Evolutionary conservation across 768 basidiomycete species (phyloP).

Genomic region (Trametes cingulata): DNA sequence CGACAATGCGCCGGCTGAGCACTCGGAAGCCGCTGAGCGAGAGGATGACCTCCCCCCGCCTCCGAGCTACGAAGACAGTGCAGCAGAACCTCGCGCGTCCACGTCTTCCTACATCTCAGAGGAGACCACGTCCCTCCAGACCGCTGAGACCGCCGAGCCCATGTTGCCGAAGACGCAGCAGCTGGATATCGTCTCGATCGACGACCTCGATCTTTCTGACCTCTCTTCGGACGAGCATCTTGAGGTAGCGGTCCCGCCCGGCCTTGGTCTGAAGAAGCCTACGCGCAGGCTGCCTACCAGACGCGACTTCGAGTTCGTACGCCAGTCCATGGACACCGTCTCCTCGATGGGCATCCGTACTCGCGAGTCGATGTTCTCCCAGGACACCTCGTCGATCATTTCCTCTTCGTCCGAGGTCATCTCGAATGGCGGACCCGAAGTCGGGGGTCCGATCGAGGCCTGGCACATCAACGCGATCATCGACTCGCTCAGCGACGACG

Average conservation of each 20-base stretch:
- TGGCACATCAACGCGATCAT: conserved; percentile 85
- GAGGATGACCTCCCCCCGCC: conserved; percentile 7
- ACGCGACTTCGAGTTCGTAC: conserved; percentile 80
- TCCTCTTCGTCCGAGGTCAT: conserved; percentile 35
- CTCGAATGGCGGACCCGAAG: conserved; percentile 29
- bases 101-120: conserved; percentile 16
- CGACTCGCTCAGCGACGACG: conserved; percentile 70
- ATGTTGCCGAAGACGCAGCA: conserved; percentile 31
- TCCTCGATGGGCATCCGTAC: conserved; percentile 79
- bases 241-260: conserved; percentile 38
- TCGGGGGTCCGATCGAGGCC: conserved; percentile 59
- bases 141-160: conserved; percentile 1
- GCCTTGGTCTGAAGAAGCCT: conserved; percentile 55
- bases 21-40: not conserved
- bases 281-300: conserved; percentile 67
- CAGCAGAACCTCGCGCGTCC: conserved; percentile 10
- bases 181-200: conserved; percentile 75
- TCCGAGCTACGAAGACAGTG: conserved; percentile 13
- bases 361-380: conserved; percentile 59
- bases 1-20: conserved; percentile 7
- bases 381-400: conserved; percentile 38
- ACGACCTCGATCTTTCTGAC: conserved; percentile 81
- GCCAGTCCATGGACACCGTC: conserved; percentile 60
- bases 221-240: conserved; percentile 58
- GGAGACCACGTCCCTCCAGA: conserved; percentile 5